Evolutionary conservation across 768 basidiomycete species (phyloP), one percentile per base, ranked within the genome.

Genomic region (Agaricus sinodeliciosus): DNA sequence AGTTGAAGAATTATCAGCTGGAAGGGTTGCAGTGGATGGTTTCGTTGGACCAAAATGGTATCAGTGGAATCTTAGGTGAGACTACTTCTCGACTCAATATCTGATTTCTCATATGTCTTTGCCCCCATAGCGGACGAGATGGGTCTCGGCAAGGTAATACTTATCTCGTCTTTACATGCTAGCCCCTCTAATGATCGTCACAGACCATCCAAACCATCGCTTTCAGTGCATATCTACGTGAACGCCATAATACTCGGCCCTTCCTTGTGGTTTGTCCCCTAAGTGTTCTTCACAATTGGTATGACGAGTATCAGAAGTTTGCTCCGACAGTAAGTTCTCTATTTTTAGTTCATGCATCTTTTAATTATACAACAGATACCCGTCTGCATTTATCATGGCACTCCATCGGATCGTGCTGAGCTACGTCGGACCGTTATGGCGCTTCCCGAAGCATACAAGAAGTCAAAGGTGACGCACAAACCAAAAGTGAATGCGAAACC

Each of bases 11-110:
- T 31, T 97, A 96, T 64, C 95, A 99, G 64, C 78, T 97, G 1
- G 90, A 94, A 47, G 95, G 95, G 0, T 79, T 96, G 13, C 89
- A 94, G 57, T 97, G 95, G 95, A 89, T 96, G 89, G 85, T 88
- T 0, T 84, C 84, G 9, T 68, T 96, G 13, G 85, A 91, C 64
- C 80, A 88, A 67, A 93, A 92, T 59, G 89, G 89, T 0, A 85
- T 90, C 18, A 84, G 83, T 0, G 89, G 89, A 0, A 90, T 90
- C 54, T 59, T 90, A 37, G 87, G 85, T 87, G 55, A 34, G 78
- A 15, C 8, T 26, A 19, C n/a, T 12, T 7, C 12, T 43, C 26
- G 6, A 12, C 7, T 26, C 15, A 6, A 5, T 3, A 45, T 3
- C 9, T 6, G 3, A 9, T 34, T 47, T 36, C n/a, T 27, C 43